Conservation (phyloP, 495 filamentous ascomycete species). For the Choiromyces venosus region DNA sequence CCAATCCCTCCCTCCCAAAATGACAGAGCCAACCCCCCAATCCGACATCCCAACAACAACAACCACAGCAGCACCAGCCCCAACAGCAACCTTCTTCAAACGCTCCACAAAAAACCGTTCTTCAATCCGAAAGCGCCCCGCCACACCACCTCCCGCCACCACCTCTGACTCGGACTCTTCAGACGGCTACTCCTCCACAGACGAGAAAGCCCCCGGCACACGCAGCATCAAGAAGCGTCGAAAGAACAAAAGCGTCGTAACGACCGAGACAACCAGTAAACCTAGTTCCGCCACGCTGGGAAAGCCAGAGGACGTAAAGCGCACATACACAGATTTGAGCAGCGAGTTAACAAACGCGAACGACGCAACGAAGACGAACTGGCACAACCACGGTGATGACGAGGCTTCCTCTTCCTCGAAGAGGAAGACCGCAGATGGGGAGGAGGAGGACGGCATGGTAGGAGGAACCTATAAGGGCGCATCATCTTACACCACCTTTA, state of each 20-base stretch:
- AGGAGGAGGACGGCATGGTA: constrained; percentile 24
- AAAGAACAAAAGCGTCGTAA: constrained; percentile 57
- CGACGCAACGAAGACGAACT: constrained; percentile 91
- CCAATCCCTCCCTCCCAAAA: constrained; percentile 1
- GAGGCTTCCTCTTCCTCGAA: constrained; percentile 37
- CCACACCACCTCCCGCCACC: constrained; percentile 66
- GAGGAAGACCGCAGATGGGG: constrained; percentile 47
- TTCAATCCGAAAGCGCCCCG: constrained; percentile 74
- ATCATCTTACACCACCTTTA: constrained; percentile 65
- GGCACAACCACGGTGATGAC: constrained; percentile 65
- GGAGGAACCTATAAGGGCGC: constrained; percentile 74
- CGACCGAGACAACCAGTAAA: constrained; percentile 48
- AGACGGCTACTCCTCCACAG: constrained; percentile 70
- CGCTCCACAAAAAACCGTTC: constrained; percentile 68
- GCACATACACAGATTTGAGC: constrained; percentile 56
- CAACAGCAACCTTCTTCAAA: constrained; percentile 69
- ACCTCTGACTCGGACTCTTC: constrained; percentile 51
- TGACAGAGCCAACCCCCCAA: background rate
- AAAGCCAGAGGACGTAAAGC: constrained; percentile 47
- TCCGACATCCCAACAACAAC: constrained; percentile 6
- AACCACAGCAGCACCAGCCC: constrained; percentile 38
- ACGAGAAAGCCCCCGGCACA: constrained; percentile 54
- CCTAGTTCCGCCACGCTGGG: constrained; percentile 44
- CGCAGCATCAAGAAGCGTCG: constrained; percentile 76
- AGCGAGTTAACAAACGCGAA: constrained; percentile 59